These are phyloP conservation scores for Scheffersomyces spartinae DNA, from an alignment of 805 yeast species.

Conservation along the genomic window DNA sequence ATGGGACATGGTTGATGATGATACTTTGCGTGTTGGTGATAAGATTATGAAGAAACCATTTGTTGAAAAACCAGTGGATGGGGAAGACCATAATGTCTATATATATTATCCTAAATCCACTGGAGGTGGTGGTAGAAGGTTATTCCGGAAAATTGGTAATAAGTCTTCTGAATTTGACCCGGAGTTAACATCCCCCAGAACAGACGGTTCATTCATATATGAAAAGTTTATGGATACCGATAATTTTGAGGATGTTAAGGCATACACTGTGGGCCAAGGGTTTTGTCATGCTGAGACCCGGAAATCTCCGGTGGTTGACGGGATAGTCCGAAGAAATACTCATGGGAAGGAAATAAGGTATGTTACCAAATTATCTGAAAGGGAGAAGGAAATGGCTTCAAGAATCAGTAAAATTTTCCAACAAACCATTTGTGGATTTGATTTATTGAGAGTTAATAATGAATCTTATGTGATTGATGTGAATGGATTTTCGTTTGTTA, in stretches of 20 bases:
- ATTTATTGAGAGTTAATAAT: slow-evolving; percentile 79
- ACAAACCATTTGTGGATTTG: slow-evolving; percentile 97
- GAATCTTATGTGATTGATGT: slow-evolving; percentile 91
- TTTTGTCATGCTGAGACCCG: slow-evolving; percentile 98
- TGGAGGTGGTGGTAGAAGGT: slow-evolving; percentile 96
- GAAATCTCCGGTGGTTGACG: slow-evolving; percentile 98
- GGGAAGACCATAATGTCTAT: slow-evolving; percentile 95
- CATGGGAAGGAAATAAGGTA: slow-evolving; percentile 95
- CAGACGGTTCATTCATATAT: slow-evolving; percentile 84
- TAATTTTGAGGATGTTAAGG: slow-evolving; percentile 96
- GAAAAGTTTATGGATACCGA: slow-evolving; percentile 97
- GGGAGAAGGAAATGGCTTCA: slow-evolving; percentile 72
- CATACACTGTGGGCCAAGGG: slow-evolving; percentile 85
- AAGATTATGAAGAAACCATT: slow-evolving; percentile 70
- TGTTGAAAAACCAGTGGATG: slow-evolving; percentile 98
- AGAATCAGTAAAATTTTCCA: slow-evolving; percentile 66
- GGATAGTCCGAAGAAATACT: slow-evolving; percentile 91
- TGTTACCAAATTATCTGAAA: slow-evolving; percentile 64
- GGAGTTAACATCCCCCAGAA: slow-evolving; percentile 57
- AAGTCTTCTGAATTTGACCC: slow-evolving; percentile 96
- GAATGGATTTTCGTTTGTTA: slow-evolving; percentile 95
- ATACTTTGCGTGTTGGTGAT: slow-evolving; percentile 70
- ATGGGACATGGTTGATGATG: slow-evolving; percentile 85
- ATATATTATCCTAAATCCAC: slow-evolving; percentile 79
- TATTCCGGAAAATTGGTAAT: slow-evolving; percentile 93